Evolutionary conservation across 208 protist species (phyloP).

Genomic region (Trypanosoma rangeli): DNA sequence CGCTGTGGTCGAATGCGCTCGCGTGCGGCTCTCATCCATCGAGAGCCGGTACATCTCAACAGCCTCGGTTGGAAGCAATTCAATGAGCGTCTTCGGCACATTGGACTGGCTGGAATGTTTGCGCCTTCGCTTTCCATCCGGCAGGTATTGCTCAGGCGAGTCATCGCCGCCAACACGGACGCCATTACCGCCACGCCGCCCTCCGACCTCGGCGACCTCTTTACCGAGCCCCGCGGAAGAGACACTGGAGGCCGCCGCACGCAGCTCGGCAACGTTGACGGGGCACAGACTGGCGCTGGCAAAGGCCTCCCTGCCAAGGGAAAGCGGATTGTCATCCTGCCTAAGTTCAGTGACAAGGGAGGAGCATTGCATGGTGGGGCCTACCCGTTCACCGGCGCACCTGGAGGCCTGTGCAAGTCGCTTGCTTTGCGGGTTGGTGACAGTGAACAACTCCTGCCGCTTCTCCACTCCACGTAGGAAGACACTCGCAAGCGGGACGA

Average conservation of each 20-base stretch:
- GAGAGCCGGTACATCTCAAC: background rate
- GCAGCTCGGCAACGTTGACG: background rate
- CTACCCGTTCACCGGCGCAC: slow-evolving; percentile 34
- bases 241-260: background rate
- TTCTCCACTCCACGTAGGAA: slow-evolving; percentile 59
- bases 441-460: slow-evolving; percentile 56
- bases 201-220: background rate
- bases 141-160: too few species aligned
- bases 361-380: background rate
- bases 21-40: background rate
- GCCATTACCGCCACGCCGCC: background rate
- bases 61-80: slow-evolving; percentile 10
- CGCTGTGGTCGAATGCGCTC: background rate
- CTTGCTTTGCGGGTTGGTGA: slow-evolving; percentile 35
- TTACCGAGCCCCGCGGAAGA: background rate
- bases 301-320: background rate
- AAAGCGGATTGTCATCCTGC: background rate
- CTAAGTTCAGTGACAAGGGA: background rate
- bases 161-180: too few species aligned
- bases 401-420: slow-evolving; percentile 34
- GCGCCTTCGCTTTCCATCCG: too few species aligned
- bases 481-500: slow-evolving; percentile 32
- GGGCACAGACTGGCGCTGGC: background rate
- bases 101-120: background rate
- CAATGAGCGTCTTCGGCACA: slow-evolving; percentile 11